Evolutionary conservation across 345 rosid species (phyloP).

Genomic region (Kandelia obovata): DNA sequence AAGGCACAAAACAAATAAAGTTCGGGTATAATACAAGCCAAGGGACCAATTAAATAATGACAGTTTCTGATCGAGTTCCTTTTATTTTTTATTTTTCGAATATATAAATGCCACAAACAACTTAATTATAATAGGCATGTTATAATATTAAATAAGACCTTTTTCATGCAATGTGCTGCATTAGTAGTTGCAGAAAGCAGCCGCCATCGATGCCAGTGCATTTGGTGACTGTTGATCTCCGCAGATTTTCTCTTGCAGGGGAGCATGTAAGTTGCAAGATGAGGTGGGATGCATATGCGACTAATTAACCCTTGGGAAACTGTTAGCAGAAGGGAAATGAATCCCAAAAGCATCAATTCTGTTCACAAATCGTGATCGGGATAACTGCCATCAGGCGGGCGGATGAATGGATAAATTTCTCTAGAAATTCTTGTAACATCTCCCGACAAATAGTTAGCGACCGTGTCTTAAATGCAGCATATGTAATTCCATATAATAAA

Average conservation of each 20-base stretch:
- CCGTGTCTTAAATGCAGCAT: too few relatives aligned
- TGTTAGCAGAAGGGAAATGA: slow-evolving; percentile 73
- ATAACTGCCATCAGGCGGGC: slow-evolving; percentile 24
- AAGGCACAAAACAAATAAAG: too few relatives aligned
- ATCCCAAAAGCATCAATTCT: slow-evolving; percentile 95
- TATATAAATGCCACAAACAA: too few relatives aligned
- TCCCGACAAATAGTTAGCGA: too few relatives aligned
- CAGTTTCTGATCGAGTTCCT: too few relatives aligned
- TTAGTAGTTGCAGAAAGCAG: slow-evolving; percentile 35
- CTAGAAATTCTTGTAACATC: too few relatives aligned
- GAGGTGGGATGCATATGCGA: slow-evolving; percentile 54
- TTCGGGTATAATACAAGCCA: too few relatives aligned
- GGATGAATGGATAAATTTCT: not conserved
- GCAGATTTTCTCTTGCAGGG: slow-evolving; percentile 56
- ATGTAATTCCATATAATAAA: too few relatives aligned
- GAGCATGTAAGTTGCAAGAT: slow-evolving; percentile 52
- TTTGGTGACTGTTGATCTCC: slow-evolving; percentile 25
- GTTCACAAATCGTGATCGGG: slow-evolving; percentile 22
- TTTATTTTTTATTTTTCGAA: too few relatives aligned
- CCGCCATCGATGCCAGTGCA: slow-evolving; percentile 33
- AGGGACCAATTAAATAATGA: too few relatives aligned
- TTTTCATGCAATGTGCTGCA: slow-evolving; percentile 28
- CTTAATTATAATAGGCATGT: too few relatives aligned
- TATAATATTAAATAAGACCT: slow-evolving; percentile 12
- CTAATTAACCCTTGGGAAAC: slow-evolving; percentile 55